Percentiles rank a stretch among this genome's conserved stretches.
phyloP scores from a whole-genome alignment of 108 stramenopile species.

The Nitzschia inconspicua region DNA sequence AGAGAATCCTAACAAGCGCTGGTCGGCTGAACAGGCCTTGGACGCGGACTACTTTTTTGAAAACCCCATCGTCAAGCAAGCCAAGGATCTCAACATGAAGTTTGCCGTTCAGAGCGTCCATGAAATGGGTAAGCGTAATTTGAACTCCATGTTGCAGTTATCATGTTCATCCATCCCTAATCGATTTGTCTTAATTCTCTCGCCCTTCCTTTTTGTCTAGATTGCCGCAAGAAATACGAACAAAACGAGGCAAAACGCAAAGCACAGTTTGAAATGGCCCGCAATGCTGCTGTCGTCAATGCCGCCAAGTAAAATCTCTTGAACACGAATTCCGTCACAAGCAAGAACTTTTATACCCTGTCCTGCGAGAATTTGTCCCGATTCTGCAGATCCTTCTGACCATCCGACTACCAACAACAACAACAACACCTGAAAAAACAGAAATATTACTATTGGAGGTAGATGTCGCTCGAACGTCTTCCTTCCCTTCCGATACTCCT shows the following conservation, averaged over 20 bases:
- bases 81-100: slow-evolving; percentile 78
- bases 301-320: background rate
- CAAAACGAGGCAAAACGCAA: slow-evolving; percentile 55
- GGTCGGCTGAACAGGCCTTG: slow-evolving; percentile 76
- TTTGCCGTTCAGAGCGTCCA: slow-evolving; percentile 77
- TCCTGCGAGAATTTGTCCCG: too few species aligned
- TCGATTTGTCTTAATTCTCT: background rate
- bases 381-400: too few species aligned
- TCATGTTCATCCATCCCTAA: background rate
- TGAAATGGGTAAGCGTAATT: slow-evolving; percentile 47
- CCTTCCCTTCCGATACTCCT: too few species aligned
- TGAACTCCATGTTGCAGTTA: background rate
- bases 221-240: slow-evolving; percentile 70
- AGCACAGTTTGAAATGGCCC: slow-evolving; percentile 14
- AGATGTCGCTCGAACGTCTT: too few species aligned
- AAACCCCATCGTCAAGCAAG: slow-evolving; percentile 69
- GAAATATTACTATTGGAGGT: too few species aligned
- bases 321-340: too few species aligned
- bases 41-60: slow-evolving; percentile 88
- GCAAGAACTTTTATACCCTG: too few species aligned
- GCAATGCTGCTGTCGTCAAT: slow-evolving; percentile 19
- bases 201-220: slow-evolving; percentile 1
- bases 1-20: slow-evolving; percentile 72
- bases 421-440: too few species aligned
- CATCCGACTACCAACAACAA: too few species aligned